Percentiles rank a stretch among this genome's conserved stretches.
Conservation (phyloP, 768 basidiomycete species). For the Rhodosporidiobolus sp. region DNA sequence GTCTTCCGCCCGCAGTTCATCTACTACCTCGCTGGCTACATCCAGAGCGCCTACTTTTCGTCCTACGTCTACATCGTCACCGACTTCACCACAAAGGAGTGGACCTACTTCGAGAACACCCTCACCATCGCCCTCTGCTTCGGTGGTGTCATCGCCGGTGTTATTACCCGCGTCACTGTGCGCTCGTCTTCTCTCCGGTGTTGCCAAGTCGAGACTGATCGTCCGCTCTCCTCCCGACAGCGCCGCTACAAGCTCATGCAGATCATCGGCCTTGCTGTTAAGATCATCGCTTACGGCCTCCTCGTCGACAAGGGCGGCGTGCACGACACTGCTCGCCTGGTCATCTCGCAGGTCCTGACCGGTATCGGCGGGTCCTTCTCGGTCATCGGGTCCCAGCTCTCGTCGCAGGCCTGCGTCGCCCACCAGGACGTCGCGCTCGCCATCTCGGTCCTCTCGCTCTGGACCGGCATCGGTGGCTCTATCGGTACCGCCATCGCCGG, state of each 20-base stretch:
- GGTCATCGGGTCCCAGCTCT: constrained; percentile 48
- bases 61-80: constrained; percentile 21
- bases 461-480: neutral
- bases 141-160: neutral
- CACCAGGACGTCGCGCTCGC: constrained; percentile 48
- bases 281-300: constrained; percentile 42
- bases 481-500: neutral
- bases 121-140: constrained; percentile 24
- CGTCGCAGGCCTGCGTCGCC: constrained; percentile 48
- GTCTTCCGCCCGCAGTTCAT: constrained; percentile 12
- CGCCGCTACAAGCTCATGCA: constrained; percentile 49
- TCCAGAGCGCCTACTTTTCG: constrained; percentile 5
- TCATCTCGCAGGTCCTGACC: constrained; percentile 45
- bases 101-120: constrained; percentile 35
- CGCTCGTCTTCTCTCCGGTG: constrained; percentile 22
- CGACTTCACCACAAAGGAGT: constrained; percentile 7
- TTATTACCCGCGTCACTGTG: neutral
- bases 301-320: constrained; percentile 37
- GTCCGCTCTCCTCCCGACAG: constrained; percentile 43
- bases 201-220: too few species aligned
- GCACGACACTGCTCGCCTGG: constrained; percentile 36
- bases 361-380: constrained; percentile 47
- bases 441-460: constrained; percentile 1
- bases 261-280: constrained; percentile 43
- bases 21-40: constrained; percentile 20